These are phyloP conservation scores for Mycena albidolilacea DNA, from an alignment of 768 basidiomycete genomes.

Conservation along the genomic window DNA sequence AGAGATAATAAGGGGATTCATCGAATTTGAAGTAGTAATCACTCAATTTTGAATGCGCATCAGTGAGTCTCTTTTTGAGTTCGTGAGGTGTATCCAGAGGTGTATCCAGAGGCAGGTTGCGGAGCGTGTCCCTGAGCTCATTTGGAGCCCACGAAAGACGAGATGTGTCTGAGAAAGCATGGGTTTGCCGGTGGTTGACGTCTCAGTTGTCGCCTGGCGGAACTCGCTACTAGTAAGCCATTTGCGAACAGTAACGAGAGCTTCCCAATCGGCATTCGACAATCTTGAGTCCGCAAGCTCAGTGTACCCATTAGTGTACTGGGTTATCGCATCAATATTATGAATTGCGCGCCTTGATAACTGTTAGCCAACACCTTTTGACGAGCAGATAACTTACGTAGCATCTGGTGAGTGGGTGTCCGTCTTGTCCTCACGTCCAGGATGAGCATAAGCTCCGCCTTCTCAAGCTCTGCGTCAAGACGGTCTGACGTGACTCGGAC, in stretches of 20 bases:
- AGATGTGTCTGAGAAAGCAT: conserved; percentile 52
- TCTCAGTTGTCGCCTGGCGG: conserved; percentile 48
- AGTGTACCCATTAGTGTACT: no score
- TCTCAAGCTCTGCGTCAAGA: background rate
- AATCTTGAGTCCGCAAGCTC: no score
- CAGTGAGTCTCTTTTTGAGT: conserved; percentile 27
- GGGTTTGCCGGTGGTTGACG: conserved; percentile 48
- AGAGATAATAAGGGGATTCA: no score
- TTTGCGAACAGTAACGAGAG: no score
- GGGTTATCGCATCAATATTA: conserved; percentile 36
- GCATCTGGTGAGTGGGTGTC: conserved; percentile 54
- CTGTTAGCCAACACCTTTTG: no score
- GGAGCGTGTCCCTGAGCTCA: conserved; percentile 13
- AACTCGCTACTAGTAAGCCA: no score
- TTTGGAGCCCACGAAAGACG: conserved; percentile 52
- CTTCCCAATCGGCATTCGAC: conserved; percentile 41
- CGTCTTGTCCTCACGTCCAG: conserved; percentile 51
- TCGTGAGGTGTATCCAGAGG: background rate
- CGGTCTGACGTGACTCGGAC: conserved; percentile 3
- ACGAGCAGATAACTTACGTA: conserved; percentile 41
- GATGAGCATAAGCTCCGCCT: conserved; percentile 44
- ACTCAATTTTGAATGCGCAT: no score
- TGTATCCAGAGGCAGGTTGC: no score
- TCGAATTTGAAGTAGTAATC: no score
- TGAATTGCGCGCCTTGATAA: conserved; percentile 45